Conservation (phyloP, 257 asterid genomes). For the Cynanchum wilfordii region DNA sequence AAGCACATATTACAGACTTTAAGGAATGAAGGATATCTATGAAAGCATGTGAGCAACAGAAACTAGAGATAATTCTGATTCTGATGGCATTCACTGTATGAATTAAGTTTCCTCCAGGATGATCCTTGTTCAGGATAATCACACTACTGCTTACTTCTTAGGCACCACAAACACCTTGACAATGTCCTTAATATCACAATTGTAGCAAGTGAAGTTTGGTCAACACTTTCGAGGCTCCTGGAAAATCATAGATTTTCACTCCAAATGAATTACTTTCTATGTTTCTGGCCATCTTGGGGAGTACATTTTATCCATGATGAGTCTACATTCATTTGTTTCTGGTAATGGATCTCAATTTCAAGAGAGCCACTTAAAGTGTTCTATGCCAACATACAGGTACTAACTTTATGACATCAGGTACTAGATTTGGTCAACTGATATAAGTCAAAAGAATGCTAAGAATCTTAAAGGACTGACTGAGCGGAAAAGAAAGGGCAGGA, state of each 20-base stretch:
- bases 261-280: not conserved
- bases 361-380: not conserved
- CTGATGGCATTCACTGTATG: not conserved
- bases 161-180: not conserved
- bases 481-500: not conserved
- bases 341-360: constrained; percentile 2
- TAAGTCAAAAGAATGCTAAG: not conserved
- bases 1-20: not conserved
- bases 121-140: not conserved
- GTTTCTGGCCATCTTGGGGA: not conserved
- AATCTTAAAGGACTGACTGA: not conserved
- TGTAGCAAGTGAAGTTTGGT: too few relatives aligned
- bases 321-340: not conserved
- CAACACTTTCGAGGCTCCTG: not conserved
- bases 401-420: not conserved
- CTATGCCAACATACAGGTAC: not conserved
- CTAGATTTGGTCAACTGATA: not conserved
- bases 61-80: not conserved
- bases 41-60: not conserved
- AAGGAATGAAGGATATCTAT: not conserved
- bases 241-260: not conserved
- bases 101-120: not conserved
- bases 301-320: not conserved
- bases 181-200: not conserved
- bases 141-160: not conserved